phyloP scores from a whole-genome alignment of 257 asterid genomes.

The Petrea volubilis region DNA sequence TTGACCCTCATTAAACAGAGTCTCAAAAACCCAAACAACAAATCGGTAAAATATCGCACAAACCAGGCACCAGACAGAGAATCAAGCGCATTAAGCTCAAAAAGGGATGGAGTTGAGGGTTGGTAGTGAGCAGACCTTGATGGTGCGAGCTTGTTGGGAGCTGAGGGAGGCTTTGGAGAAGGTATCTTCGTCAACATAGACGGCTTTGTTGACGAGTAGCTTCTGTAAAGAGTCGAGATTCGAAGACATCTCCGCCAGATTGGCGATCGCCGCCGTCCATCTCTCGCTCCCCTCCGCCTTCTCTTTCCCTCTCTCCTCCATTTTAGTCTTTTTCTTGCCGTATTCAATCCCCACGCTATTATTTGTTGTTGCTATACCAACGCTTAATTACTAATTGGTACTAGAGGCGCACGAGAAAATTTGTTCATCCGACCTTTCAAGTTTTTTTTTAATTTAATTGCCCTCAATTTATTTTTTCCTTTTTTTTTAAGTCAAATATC shows the following conservation, averaged over 20 bases:
- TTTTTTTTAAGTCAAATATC: no score
- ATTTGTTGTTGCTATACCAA: background rate
- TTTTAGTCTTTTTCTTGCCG: constrained; percentile 9
- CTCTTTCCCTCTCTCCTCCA: constrained; percentile 53
- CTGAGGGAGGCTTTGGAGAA: constrained; percentile 81
- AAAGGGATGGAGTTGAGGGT: background rate
- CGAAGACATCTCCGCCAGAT: constrained; percentile 70
- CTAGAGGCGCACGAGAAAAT: no score
- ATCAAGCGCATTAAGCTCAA: background rate
- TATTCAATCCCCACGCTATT: background rate
- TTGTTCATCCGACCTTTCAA: no score
- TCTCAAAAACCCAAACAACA: background rate
- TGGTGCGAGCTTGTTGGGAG: constrained; percentile 87
- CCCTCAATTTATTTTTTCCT: no score
- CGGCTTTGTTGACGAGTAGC: constrained; percentile 72
- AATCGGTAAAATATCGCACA: background rate
- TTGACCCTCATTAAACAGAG: background rate
- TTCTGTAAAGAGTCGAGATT: constrained; percentile 84
- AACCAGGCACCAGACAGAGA: background rate
- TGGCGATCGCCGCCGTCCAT: constrained; percentile 91
- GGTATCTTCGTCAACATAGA: constrained; percentile 87
- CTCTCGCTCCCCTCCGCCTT: constrained; percentile 73
- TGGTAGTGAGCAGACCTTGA: constrained; percentile 56
- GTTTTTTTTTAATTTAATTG: no score
- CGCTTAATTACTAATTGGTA: background rate